These are phyloP conservation scores for Neurospora discreta DNA, from an alignment of 495 filamentous ascomycete species.

Conservation along the genomic window DNA sequence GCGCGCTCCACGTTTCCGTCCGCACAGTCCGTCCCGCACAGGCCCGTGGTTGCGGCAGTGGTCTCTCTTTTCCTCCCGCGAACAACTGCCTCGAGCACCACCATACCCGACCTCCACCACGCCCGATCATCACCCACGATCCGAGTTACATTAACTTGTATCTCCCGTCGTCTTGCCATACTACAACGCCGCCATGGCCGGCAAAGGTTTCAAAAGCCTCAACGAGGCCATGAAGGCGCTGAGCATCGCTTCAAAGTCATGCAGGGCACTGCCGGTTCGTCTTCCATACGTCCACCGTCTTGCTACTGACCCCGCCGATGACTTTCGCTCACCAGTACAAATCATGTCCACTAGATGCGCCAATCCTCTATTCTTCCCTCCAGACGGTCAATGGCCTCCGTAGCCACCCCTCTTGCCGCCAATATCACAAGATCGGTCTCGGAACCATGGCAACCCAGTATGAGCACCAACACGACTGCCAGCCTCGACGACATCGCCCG, in stretches of 20 bases:
- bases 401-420: conserved; percentile 30
- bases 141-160: conserved; percentile 2
- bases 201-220: conserved; percentile 34
- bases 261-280: conserved; percentile 22
- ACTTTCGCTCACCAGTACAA: neutral
- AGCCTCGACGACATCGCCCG: conserved; percentile 6
- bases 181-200: conserved; percentile 25
- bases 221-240: conserved; percentile 34
- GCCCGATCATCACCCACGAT: too few species aligned
- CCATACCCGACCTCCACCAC: neutral
- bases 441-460: conserved; percentile 16
- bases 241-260: conserved; percentile 29
- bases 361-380: conserved; percentile 7
- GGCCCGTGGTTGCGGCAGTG: neutral
- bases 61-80: neutral
- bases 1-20: neutral
- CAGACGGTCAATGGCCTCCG: conserved; percentile 71
- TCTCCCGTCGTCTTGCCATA: neutral
- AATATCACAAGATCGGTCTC: conserved; percentile 33
- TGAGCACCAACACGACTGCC: conserved; percentile 1
- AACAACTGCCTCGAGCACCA: neutral
- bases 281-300: neutral
- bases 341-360: neutral
- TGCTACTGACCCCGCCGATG: neutral
- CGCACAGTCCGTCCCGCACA: neutral